A percentile compares a stretch with the other conserved stretches of the same genome.
Evolutionary conservation across 2,329 filamentous ascomycete species (phyloP).

Genomic region (Xylaria sp.): DNA sequence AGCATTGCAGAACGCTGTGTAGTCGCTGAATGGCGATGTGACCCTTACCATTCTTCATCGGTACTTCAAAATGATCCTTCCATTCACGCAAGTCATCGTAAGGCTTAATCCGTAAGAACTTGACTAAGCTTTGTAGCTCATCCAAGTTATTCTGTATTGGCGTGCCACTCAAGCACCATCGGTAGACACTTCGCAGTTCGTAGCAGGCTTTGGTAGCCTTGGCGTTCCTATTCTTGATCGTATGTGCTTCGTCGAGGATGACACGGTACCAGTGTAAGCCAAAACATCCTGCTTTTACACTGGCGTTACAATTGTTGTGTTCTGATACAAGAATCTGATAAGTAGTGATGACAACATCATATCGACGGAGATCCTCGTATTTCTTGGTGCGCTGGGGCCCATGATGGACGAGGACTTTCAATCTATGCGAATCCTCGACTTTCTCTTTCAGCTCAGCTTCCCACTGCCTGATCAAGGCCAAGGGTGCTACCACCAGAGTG

Average conservation of each 20-base stretch:
- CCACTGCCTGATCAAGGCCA: constrained; percentile 97
- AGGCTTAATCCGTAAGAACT: constrained; percentile 89
- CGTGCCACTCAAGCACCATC: constrained; percentile 96
- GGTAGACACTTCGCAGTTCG: constrained; percentile 81
- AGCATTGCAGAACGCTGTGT: constrained; percentile 83
- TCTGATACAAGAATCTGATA: constrained; percentile 96
- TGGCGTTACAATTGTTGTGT: constrained; percentile 71
- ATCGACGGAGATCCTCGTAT: constrained; percentile 75
- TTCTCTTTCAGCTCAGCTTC: constrained; percentile 90
- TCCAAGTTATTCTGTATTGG: constrained; percentile 99
- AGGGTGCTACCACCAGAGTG: constrained; percentile 89
- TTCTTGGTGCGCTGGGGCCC: constrained; percentile 84
- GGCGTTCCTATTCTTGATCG: constrained; percentile 96
- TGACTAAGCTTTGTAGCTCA: constrained; percentile 91
- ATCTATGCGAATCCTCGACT: constrained; percentile 69
- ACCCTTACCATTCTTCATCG: constrained; percentile 88
- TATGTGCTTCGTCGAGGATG: constrained; percentile 95
- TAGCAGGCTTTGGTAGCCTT: constrained; percentile 94
- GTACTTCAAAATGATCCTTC: constrained; percentile 88
- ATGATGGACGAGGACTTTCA: constrained; percentile 90
- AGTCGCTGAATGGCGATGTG: constrained; percentile 87
- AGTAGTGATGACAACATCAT: constrained; percentile 96
- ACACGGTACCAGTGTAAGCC: constrained; percentile 94
- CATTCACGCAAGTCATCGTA: constrained; percentile 86
- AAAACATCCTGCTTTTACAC: constrained; percentile 80